Percentiles rank a stretch among this genome's conserved stretches.
These are phyloP conservation scores for Endotrypanum monterogeii DNA, from an alignment of 208 protist genomes.

Conservation along the genomic window DNA sequence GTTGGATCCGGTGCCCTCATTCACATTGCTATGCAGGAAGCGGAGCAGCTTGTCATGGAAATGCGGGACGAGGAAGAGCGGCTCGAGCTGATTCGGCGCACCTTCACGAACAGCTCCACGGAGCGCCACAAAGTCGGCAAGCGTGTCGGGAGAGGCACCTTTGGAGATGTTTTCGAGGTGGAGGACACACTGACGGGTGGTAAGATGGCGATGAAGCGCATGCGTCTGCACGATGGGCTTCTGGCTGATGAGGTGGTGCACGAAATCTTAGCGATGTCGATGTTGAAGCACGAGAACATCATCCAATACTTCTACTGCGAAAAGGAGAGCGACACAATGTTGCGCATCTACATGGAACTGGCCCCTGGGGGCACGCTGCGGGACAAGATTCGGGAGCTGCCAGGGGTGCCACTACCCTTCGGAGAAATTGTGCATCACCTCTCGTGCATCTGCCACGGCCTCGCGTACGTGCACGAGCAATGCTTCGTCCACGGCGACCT, in stretches of 20 bases:
- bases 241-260: constrained; percentile 73
- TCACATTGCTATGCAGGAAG: constrained; percentile 88
- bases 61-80: constrained; percentile 84
- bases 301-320: constrained; percentile 94
- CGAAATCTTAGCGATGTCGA: constrained; percentile 92
- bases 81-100: constrained; percentile 74
- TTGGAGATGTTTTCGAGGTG: constrained; percentile 90
- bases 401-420: constrained; percentile 61
- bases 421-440: constrained; percentile 76
- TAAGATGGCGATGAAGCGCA: constrained; percentile 89
- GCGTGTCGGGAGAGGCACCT: constrained; percentile 80
- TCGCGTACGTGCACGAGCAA: constrained; percentile 90
- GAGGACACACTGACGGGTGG: constrained; percentile 84
- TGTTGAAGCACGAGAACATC: constrained; percentile 92
- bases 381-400: constrained; percentile 69
- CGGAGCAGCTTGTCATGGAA: constrained; percentile 72
- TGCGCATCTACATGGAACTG: constrained; percentile 94
- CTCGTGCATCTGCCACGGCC: constrained; percentile 79
- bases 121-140: constrained; percentile 66
- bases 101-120: constrained; percentile 62
- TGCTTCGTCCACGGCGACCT: constrained; percentile 91
- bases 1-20: constrained; percentile 66
- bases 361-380: constrained; percentile 86
- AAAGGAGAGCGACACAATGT: constrained; percentile 70
- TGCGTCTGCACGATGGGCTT: constrained; percentile 87